Conservation (phyloP, 148 eudicot species). For the Camellia lanceoleosa region DNA sequence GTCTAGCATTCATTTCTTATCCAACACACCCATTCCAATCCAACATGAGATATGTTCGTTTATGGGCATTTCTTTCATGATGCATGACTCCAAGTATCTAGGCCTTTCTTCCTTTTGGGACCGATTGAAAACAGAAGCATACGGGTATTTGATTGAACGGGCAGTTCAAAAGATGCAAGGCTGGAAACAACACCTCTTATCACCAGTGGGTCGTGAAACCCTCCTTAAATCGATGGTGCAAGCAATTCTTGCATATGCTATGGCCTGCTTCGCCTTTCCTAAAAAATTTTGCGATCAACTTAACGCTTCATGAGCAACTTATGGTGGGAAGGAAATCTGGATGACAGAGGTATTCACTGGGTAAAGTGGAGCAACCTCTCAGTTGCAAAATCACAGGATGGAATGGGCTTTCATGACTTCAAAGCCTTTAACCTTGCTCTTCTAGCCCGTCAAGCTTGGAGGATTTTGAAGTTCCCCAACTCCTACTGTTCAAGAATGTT, state of each 20-base stretch:
- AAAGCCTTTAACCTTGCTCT: too few species aligned
- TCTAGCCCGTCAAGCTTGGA: neutral
- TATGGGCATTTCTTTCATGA: neutral
- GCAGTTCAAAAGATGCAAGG: too few species aligned
- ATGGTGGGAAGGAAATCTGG: too few species aligned
- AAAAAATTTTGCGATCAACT: neutral
- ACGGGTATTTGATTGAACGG: too few species aligned
- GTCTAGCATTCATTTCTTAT: too few species aligned
- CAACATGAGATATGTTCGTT: neutral
- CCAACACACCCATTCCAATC: neutral
- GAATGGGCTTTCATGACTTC: neutral
- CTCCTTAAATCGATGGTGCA: too few species aligned
- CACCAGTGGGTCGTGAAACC: neutral
- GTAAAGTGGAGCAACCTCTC: neutral
- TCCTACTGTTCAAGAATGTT: neutral
- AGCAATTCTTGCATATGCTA: neutral
- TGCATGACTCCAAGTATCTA: neutral
- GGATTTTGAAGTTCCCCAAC: too few species aligned
- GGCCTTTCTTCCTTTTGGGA: too few species aligned
- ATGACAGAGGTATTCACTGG: neutral
- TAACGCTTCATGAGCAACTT: neutral
- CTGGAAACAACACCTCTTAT: neutral
- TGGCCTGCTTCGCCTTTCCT: neutral
- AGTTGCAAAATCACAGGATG: neutral
- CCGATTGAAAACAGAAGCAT: too few species aligned